Conservation (phyloP, 257 asterid genomes). For the Knoxia roxburghii region DNA sequence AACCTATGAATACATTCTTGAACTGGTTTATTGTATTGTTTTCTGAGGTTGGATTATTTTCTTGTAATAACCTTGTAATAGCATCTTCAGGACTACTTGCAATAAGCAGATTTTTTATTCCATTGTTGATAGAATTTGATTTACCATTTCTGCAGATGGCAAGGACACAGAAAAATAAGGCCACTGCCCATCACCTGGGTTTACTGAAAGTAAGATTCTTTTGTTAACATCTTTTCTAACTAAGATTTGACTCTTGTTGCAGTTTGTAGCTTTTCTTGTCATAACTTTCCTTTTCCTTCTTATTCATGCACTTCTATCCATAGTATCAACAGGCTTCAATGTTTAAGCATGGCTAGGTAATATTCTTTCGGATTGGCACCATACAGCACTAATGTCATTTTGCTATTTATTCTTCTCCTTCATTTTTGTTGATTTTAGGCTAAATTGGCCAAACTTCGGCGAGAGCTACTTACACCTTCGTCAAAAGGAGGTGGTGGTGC, state of each 20-base stretch:
- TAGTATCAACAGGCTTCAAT: not conserved
- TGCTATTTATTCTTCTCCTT: not conserved
- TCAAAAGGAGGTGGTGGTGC: slow-evolving; percentile 99
- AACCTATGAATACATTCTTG: not conserved
- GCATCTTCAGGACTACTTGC: not conserved
- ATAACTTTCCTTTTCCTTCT: not conserved
- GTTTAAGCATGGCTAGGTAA: not conserved
- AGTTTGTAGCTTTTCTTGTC: not conserved
- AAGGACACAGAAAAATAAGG: slow-evolving; percentile 94
- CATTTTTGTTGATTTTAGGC: slow-evolving; percentile 43
- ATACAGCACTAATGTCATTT: not conserved
- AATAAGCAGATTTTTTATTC: not conserved
- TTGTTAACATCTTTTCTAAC: not conserved
- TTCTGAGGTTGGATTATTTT: not conserved
- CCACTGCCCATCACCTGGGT: slow-evolving; percentile 97
- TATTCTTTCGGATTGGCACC: not conserved
- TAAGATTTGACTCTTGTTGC: not conserved
- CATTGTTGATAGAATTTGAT: not conserved
- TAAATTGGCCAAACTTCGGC: slow-evolving; percentile 91
- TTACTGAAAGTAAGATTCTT: slow-evolving; percentile 61
- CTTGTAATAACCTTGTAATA: not conserved
- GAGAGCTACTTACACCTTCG: slow-evolving; percentile 86
- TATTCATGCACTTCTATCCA: not conserved
- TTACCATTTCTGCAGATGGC: slow-evolving; percentile 67
- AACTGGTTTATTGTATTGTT: not conserved